Conservation (phyloP, 768 basidiomycete species). For the Crassisporium funariophilum region DNA sequence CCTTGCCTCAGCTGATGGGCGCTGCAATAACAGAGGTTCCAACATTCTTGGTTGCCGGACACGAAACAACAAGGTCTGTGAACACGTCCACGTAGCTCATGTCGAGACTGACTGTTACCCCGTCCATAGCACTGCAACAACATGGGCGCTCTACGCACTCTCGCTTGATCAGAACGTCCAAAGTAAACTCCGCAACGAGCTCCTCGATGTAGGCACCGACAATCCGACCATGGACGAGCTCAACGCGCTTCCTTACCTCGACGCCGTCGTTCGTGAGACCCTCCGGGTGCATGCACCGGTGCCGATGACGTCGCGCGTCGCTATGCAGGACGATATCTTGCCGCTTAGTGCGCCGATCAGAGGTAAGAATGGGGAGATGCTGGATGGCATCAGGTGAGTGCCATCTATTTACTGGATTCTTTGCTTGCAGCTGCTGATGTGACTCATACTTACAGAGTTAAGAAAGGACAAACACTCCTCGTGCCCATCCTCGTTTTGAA, state of each 20-base stretch:
- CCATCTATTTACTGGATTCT: not conserved
- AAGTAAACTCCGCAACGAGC: slow-evolving; percentile 58
- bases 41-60: slow-evolving; percentile 62
- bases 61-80: slow-evolving; percentile 54
- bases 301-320: slow-evolving; percentile 40
- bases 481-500: slow-evolving; percentile 60
- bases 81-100: not conserved
- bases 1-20: not conserved
- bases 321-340: slow-evolving; percentile 53
- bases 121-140: slow-evolving; percentile 45
- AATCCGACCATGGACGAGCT: slow-evolving; percentile 72
- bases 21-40: slow-evolving; percentile 49
- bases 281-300: slow-evolving; percentile 60
- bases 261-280: slow-evolving; percentile 61
- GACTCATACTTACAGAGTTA: slow-evolving; percentile 28
- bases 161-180: slow-evolving; percentile 51
- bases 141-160: slow-evolving; percentile 64
- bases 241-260: slow-evolving; percentile 68
- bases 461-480: slow-evolving; percentile 47
- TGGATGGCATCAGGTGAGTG: slow-evolving; percentile 34
- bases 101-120: too few species aligned
- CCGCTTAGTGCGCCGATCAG: slow-evolving; percentile 49
- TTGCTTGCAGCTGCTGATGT: not conserved
- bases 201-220: slow-evolving; percentile 51
- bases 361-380: slow-evolving; percentile 43